Conservation (phyloP, 169 alveolate genomes). For the Plasmodium adleri region DNA sequence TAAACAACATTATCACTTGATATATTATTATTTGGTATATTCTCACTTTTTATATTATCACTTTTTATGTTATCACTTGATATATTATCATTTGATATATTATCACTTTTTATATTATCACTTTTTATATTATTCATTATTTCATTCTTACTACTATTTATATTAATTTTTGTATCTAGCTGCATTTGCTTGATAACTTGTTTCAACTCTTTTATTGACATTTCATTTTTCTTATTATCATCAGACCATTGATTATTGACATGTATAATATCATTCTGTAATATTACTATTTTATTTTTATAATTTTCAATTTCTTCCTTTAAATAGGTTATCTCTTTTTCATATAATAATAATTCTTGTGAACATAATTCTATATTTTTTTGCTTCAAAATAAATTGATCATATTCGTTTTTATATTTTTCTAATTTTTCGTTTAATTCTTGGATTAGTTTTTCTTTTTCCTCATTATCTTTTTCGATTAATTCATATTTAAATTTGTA, state of each 20-base stretch:
- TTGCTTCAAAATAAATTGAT: constrained; percentile 9
- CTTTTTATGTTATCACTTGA: neutral
- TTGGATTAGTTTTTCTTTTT: constrained; percentile 66
- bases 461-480: constrained; percentile 20
- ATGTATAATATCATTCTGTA: constrained; percentile 44
- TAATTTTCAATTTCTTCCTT: constrained; percentile 56
- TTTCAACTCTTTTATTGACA: constrained; percentile 19
- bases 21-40: no score
- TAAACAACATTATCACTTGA: no score
- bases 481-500: constrained; percentile 36
- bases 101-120: neutral
- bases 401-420: constrained; percentile 49
- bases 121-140: neutral
- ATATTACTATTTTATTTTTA: constrained; percentile 15
- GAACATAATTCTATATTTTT: constrained; percentile 27
- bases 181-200: constrained; percentile 36
- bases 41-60: no score
- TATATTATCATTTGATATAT: no score
- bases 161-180: constrained; percentile 34
- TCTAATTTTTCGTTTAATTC: constrained; percentile 29
- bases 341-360: constrained; percentile 13
- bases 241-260: constrained; percentile 31
- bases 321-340: constrained; percentile 51
- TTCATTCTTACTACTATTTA: neutral
- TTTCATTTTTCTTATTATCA: constrained; percentile 51